Evolutionary conservation across 305 asterid species (phyloP), one percentile per base, ranked within the genome.

Genomic region (Fraxinus greggii): DNA sequence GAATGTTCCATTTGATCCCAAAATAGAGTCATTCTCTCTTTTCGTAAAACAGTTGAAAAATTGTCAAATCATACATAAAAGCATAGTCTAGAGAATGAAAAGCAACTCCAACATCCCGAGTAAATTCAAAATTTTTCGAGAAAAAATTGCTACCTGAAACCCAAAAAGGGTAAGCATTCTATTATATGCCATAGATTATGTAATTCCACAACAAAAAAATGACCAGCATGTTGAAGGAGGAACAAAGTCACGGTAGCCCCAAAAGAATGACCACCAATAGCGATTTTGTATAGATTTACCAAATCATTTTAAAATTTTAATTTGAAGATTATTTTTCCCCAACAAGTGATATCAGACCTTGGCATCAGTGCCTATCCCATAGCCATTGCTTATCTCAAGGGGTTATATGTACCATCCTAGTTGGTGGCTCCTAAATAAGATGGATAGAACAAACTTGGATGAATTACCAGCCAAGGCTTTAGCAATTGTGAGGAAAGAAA

Each of bases 131-230:
- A 24, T 40, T 15, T 4, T 51, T 10, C 12, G 10, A 24, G 4
- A 63, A 28, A 12, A 59, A 31, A 84, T 72, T 65, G 82, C 54
- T 86, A 93, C 99, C 97, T 96, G 97, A 90, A 94, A 94, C 63
- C 99, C 98, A 86, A 96, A 96, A 13, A 97, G 99, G 59, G 99
- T 96, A 65, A 94, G 97, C 5, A 98, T 96, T 90, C 98, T 84
- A 86, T 94, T 96, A 83, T 96, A 96, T 82, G 99, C 99, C 75
- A 98, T 98, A 84, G 97, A 96, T 23, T 98, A 94, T 75, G 99
- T 97, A 83, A 96, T 87, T 81, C 95, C 98, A 76, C 99, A 94
- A 80, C 92, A 85, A 88, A 96, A 96, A 35, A 96, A 90, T 96
- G 95, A 75, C 97, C 97, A 73, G 98, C 98, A 79, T 93, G 98